Conservation (phyloP, 1,139 yeast species). For the Suhomyces taliae region DNA sequence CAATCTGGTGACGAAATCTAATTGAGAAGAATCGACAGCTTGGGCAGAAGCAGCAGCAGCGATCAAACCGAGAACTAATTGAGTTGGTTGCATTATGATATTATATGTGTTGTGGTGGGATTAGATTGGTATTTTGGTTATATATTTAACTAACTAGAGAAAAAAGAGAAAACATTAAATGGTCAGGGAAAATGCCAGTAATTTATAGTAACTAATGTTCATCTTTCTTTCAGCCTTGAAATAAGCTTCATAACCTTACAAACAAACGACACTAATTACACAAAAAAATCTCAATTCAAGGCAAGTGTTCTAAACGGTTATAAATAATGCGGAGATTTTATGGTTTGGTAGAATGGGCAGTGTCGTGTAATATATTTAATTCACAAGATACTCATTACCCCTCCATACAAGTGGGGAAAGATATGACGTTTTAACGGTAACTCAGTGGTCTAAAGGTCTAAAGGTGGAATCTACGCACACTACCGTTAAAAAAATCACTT, state of each 20-base stretch:
- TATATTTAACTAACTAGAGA: background rate
- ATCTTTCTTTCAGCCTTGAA: background rate
- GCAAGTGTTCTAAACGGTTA: constrained; percentile 4
- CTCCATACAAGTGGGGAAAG: background rate
- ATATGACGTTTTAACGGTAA: background rate
- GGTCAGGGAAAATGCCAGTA: background rate
- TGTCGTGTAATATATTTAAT: background rate
- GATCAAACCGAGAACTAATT: constrained; percentile 2
- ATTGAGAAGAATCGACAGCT: constrained; percentile 12
- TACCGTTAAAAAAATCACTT: background rate
- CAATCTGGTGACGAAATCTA: constrained; percentile 29
- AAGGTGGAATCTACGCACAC: background rate
- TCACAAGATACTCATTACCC: constrained; percentile 5
- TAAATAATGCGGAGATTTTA: constrained; percentile 3
- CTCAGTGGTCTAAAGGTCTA: background rate
- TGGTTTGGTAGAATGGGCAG: background rate
- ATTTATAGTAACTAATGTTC: background rate
- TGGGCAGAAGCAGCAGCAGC: constrained; percentile 3
- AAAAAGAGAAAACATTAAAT: background rate
- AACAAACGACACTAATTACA: constrained; percentile 1
- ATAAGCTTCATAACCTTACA: background rate
- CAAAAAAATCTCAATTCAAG: background rate
- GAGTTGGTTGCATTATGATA: constrained; percentile 5
- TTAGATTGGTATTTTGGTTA: background rate
- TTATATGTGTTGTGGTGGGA: background rate